Base-by-base conservation (phyloP, 306 rosid species). In the Erythrophleum fordii region DNA sequence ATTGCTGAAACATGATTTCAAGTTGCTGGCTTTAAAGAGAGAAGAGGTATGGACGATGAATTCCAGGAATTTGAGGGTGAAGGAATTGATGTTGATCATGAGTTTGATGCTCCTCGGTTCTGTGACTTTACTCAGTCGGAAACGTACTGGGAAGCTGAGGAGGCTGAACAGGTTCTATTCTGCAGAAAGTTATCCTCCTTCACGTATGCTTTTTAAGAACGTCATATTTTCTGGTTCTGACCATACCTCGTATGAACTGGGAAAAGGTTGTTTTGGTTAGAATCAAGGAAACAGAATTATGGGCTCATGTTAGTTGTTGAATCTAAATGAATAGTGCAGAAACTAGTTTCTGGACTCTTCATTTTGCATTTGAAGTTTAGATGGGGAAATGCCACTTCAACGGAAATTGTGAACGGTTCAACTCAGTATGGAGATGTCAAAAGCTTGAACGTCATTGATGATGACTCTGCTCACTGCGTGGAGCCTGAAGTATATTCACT, bases 91-190 rank as follows among this genome's bases (percentile, higher is more conserved):
- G 8, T 67, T 65, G 85, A 82, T 37, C 92, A 89, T 45, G 97
- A 94, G 85, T 94, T 89, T 23, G 94, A 94, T 62, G 97, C 92
- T 25, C 88, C 96, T 11, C 72, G 26, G 37, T 92, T 85, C 81
- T 89, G 0, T 60, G 94, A 89, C 60, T 89, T 94, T 71, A 66
- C 84, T 25, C 75, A 26, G 29, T 41, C 53, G 0, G 97, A 90
- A 77, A 70, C 87, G 0, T 69, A 83, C 75, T 74, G 18, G 78
- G 97, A 92, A 80, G 88, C 61, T 14, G 13, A 12, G 25, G 93
- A 88, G 71, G 93, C 93, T 44, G 89, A 91, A 23, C 82, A 83
- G 46, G 98, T 88, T 94, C 55, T 83, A 81, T 46, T 88, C 28
- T 12, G 88, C 91, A 5, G 61, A 51, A 41, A 72, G 82, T 61